Percentiles rank a stretch among this genome's conserved stretches.
These are phyloP conservation scores for Pyrrhoderma noxium DNA, from an alignment of 1,284 basidiomycete genomes.

Conservation along the genomic window DNA sequence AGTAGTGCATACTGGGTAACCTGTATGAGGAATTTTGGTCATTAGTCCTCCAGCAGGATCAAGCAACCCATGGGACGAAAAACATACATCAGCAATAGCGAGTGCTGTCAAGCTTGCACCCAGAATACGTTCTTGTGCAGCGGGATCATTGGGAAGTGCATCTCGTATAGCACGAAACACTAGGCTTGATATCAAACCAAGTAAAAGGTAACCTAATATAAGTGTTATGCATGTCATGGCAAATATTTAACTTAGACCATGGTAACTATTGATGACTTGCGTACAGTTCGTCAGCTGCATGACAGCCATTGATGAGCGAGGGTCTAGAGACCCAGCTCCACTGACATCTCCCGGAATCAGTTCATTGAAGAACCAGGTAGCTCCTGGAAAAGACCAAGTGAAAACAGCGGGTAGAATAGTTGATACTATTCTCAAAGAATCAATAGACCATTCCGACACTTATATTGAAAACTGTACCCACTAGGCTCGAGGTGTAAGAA, in stretches of 20 bases:
- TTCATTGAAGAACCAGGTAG: slow-evolving; percentile 64
- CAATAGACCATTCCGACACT: too few relatives aligned
- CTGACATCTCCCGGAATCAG: slow-evolving; percentile 44
- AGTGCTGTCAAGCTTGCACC: slow-evolving; percentile 58
- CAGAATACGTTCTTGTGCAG: slow-evolving; percentile 62
- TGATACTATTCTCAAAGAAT: slow-evolving; percentile 36
- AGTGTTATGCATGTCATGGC: too few relatives aligned
- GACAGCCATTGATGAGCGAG: slow-evolving; percentile 56
- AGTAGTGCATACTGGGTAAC: slow-evolving; percentile 44
- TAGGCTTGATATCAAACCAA: slow-evolving; percentile 59
- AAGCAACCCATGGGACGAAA: slow-evolving; percentile 2
- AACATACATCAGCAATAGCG: slow-evolving; percentile 67
- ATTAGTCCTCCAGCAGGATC: background rate
- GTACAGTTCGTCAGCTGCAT: slow-evolving; percentile 68
- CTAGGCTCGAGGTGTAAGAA: slow-evolving; percentile 68
- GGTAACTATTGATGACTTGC: too few relatives aligned
- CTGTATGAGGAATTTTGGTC: slow-evolving; percentile 23
- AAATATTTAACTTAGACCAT: too few relatives aligned
- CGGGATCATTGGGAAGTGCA: slow-evolving; percentile 49
- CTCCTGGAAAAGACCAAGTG: slow-evolving; percentile 55
- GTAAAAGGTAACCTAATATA: slow-evolving; percentile 54
- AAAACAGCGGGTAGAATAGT: slow-evolving; percentile 53
- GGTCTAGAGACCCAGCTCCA: slow-evolving; percentile 31
- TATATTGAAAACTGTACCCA: slow-evolving; percentile 28
- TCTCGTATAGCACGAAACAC: slow-evolving; percentile 67